phyloP scores from a whole-genome alignment of 2,329 filamentous ascomycete genomes.

The Herpotrichia juniperi region DNA sequence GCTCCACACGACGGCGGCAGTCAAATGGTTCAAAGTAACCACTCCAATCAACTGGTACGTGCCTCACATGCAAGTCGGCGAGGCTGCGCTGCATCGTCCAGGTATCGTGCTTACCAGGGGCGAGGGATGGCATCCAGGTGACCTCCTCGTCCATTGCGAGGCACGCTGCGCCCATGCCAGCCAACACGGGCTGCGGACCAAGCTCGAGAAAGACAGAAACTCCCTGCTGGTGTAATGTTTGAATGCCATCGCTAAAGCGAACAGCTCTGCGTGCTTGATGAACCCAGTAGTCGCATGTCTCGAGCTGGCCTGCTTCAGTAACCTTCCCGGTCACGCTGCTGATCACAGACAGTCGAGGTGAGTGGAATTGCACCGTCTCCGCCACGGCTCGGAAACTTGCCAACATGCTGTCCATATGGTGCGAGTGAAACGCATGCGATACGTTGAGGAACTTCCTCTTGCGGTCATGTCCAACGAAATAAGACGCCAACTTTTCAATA shows the following conservation, averaged over 20 bases:
- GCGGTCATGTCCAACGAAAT: constrained; percentile 39
- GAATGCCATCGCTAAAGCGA: constrained; percentile 35
- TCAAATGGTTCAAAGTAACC: constrained; percentile 63
- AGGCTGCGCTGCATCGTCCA: constrained; percentile 52
- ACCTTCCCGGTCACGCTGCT: constrained; percentile 52
- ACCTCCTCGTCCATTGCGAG: neutral
- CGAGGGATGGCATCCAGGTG: constrained; percentile 6
- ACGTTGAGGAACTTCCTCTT: constrained; percentile 48
- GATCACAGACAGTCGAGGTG: constrained; percentile 44
- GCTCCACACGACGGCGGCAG: constrained; percentile 53
- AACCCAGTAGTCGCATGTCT: constrained; percentile 36
- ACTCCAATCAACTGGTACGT: constrained; percentile 64
- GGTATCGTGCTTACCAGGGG: neutral
- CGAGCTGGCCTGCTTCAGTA: constrained; percentile 47
- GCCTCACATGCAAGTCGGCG: constrained; percentile 58
- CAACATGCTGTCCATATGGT: constrained; percentile 47
- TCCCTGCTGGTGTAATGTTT: constrained; percentile 40
- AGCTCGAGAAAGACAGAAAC: constrained; percentile 51
- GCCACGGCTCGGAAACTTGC: constrained; percentile 41
- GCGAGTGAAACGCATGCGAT: constrained; percentile 53
- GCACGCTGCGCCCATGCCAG: constrained; percentile 25
- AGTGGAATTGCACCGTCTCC: constrained; percentile 25
- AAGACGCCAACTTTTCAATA: constrained; percentile 35
- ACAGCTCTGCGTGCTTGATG: constrained; percentile 33
- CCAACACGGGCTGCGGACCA: constrained; percentile 55